Evolutionary conservation across 2,329 filamentous ascomycete species (phyloP), one percentile per base, ranked within the genome.

Genomic region (Alternaria gaisen): DNA sequence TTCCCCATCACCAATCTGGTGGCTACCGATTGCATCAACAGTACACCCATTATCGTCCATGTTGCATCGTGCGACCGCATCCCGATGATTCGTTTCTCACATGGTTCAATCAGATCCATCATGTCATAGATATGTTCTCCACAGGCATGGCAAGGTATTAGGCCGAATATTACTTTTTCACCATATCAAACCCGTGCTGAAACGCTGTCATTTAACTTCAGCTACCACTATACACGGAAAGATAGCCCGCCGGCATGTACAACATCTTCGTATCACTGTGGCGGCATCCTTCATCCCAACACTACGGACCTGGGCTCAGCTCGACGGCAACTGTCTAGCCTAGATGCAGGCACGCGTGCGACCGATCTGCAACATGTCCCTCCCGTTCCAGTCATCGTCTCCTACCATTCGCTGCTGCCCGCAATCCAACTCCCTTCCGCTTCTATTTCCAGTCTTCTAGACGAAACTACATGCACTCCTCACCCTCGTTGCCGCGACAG

Each of bases 301-400:
- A 57, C 59, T 61, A 52, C 63, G 65, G 63, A 61, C 41, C 53
- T 63, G 55, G 59, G 32, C 50, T 66, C 67, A 66, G 65, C 65
- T 66, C 53, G 20, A 63, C 56, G 63, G 47, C 55, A 60, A 46
- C 38, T 48, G 28, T 56, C 34, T 40, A 61, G 58, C 53, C 55
- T 53, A 51, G 57, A 61, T 50, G 46, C 55, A 63, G 56, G 60
- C 56, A 67, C 54, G 60, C 47, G 62, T 65, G 53, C 53, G 48
- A 68, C 58, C 40, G 41, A 65, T 48, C 48, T 60, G 56, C 62
- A 57, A 59, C 53, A 53, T n/a, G 24, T 40, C n/a, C 18, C 43
- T 55, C 58, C 52, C 30, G 44, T 48, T 51, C n/a, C 18, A 30
- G 51, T 41, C 38, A 61, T 47, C 1, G 12, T 44, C 24, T 42